A percentile compares a stretch with the other conserved stretches of the same genome.
Evolutionary conservation across 2,329 filamentous ascomycete species (phyloP).

Genomic region (Aspergillus sp.): DNA sequence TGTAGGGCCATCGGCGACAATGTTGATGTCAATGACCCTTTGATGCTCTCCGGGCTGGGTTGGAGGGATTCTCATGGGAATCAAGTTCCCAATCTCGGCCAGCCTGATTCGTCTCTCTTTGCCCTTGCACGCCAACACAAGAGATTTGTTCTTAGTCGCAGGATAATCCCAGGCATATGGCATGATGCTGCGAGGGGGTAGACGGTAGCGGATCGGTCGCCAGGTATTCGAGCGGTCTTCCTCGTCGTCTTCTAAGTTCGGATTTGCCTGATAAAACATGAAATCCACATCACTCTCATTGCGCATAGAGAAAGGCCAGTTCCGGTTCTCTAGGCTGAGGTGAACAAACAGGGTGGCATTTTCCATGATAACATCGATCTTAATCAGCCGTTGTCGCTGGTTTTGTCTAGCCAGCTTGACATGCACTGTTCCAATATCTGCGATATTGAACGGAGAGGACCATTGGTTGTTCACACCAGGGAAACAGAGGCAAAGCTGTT

Average conservation of each 20-base stretch:
- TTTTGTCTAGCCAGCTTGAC: slow-evolving; percentile 90
- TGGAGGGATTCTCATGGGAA: slow-evolving; percentile 86
- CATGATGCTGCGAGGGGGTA: slow-evolving; percentile 96
- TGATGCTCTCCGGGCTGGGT: slow-evolving; percentile 61
- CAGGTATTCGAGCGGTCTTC: slow-evolving; percentile 76
- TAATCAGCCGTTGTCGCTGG: slow-evolving; percentile 82
- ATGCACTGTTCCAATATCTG: slow-evolving; percentile 87
- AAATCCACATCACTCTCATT: slow-evolving; percentile 98
- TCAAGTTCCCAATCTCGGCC: slow-evolving; percentile 91
- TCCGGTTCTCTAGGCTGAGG: slow-evolving; percentile 83
- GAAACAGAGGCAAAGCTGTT: slow-evolving; percentile 90
- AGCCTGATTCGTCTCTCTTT: slow-evolving; percentile 91
- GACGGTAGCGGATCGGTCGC: slow-evolving; percentile 86
- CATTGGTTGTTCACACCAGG: slow-evolving; percentile 94
- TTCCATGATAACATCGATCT: slow-evolving; percentile 88
- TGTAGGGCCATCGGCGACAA: slow-evolving; percentile 90
- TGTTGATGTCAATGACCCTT: slow-evolving; percentile 95
- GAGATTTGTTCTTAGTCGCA: slow-evolving; percentile 91
- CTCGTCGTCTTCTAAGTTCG: slow-evolving; percentile 88
- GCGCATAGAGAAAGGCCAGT: slow-evolving; percentile 98
- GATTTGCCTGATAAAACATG: slow-evolving; percentile 92
- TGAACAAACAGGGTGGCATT: slow-evolving; percentile 91
- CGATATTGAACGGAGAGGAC: slow-evolving; percentile 97
- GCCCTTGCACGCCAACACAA: slow-evolving; percentile 75
- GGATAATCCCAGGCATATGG: slow-evolving; percentile 99